A percentile compares a stretch with the other conserved stretches of the same genome.
Evolutionary conservation across 208 protist genomes (phyloP).

Genomic region (Crithidia mellificae): DNA sequence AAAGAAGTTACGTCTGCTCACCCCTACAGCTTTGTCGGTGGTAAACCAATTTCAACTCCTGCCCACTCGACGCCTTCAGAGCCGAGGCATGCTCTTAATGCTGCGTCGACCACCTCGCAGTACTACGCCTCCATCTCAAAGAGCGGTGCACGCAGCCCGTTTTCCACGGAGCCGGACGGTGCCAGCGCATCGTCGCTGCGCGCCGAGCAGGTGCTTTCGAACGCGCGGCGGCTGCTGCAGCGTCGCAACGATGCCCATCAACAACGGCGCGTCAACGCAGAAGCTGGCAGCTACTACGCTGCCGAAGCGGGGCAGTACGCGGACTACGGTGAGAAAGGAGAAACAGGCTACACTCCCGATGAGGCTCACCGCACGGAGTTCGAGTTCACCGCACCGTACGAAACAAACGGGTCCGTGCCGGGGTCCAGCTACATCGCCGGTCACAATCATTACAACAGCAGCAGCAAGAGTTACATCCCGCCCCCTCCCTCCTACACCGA

Average conservation of each 20-base stretch:
- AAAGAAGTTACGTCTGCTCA: neutral
- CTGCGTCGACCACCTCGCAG: neutral
- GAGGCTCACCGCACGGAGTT: too few relatives aligned
- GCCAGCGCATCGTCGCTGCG: slow-evolving; percentile 5
- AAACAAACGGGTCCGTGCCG: neutral
- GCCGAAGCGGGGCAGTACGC: neutral
- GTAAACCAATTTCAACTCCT: neutral
- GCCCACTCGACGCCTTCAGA: neutral
- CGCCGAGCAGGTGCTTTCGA: slow-evolving; percentile 27
- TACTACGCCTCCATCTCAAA: slow-evolving; percentile 24
- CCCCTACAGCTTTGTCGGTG: neutral
- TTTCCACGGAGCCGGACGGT: neutral
- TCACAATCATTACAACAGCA: neutral
- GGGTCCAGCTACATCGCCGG: neutral
- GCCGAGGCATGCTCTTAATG: neutral
- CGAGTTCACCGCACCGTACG: too few relatives aligned
- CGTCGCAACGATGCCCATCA: neutral
- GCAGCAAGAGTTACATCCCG: neutral
- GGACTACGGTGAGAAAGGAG: too few relatives aligned
- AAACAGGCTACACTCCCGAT: too few relatives aligned
- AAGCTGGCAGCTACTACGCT: neutral
- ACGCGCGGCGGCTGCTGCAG: slow-evolving; percentile 26
- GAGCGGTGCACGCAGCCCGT: neutral
- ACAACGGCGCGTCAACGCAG: neutral
- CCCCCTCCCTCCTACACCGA: neutral